Percentiles rank a stretch among this genome's conserved stretches.
These are phyloP conservation scores for Leptographium flavum DNA, from an alignment of 2,329 filamentous ascomycete genomes.

Conservation along the genomic window DNA sequence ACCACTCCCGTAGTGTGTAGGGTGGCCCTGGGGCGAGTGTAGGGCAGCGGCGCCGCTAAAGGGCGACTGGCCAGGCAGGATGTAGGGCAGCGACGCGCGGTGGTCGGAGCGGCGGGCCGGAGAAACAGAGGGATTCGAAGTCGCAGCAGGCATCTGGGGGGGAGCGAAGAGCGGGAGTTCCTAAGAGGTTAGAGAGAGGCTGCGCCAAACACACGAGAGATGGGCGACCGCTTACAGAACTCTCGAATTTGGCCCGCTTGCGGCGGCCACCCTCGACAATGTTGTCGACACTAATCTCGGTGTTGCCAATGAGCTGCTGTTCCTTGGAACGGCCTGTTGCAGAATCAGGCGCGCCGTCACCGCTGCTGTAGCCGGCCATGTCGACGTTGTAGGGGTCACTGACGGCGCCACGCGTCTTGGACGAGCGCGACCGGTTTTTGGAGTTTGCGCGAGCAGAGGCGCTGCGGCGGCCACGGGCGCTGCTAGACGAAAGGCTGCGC, in stretches of 20 bases:
- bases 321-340: slow-evolving; percentile 69
- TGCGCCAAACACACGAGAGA: neutral
- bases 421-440: slow-evolving; percentile 53
- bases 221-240: slow-evolving; percentile 59
- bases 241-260: slow-evolving; percentile 90
- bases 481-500: slow-evolving; percentile 64
- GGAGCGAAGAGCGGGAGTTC: slow-evolving; percentile 92
- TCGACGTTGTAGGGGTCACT: slow-evolving; percentile 48
- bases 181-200: slow-evolving; percentile 31
- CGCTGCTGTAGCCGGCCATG: slow-evolving; percentile 71
- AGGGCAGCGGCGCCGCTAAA: slow-evolving; percentile 66
- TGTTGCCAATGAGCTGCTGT: slow-evolving; percentile 60
- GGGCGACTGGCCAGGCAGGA: slow-evolving; percentile 61
- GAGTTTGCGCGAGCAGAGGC: slow-evolving; percentile 48
- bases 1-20: slow-evolving; percentile 33
- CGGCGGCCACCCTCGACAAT: slow-evolving; percentile 93
- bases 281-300: slow-evolving; percentile 95
- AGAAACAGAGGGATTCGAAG: slow-evolving; percentile 96
- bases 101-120: slow-evolving; percentile 69
- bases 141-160: slow-evolving; percentile 80
- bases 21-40: slow-evolving; percentile 72
- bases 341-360: slow-evolving; percentile 66
- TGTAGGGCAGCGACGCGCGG: slow-evolving; percentile 60
- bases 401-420: slow-evolving; percentile 47
- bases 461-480: slow-evolving; percentile 59